Conservation (phyloP, 2,329 filamentous ascomycete genomes). For the Aspergillus ochraceus region DNA sequence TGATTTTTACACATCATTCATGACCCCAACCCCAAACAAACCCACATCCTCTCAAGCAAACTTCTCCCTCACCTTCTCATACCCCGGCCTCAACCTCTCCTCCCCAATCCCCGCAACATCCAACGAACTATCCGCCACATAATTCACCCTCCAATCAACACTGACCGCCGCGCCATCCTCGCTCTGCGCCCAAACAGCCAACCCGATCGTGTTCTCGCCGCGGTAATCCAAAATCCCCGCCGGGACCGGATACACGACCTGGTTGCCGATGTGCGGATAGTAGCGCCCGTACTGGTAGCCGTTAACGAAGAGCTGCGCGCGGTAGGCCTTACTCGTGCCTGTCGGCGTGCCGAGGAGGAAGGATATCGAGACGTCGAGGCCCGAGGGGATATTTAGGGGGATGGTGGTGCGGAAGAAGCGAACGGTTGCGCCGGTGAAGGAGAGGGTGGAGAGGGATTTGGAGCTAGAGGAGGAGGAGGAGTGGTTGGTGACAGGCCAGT, state of each 20-base stretch:
- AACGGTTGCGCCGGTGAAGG: constrained; percentile 53
- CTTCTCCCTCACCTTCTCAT: not conserved
- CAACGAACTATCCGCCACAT: constrained; percentile 55
- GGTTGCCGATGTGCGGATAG: constrained; percentile 61
- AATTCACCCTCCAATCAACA: constrained; percentile 55
- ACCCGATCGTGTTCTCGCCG: constrained; percentile 58
- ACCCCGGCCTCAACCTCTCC: not conserved
- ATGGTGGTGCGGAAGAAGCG: constrained; percentile 57
- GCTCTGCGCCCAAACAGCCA: constrained; percentile 62
- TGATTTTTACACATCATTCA: too few species aligned
- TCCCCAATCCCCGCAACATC: constrained; percentile 36
- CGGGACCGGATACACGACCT: constrained; percentile 61
- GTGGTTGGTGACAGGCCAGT: constrained; percentile 43
- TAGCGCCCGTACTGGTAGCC: constrained; percentile 65
- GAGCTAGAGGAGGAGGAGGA: constrained; percentile 3
- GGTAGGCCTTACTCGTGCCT: constrained; percentile 40
- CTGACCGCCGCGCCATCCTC: constrained; percentile 52
- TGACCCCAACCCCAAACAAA: too few species aligned
- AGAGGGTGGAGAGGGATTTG: constrained; percentile 23
- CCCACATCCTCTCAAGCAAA: not conserved
- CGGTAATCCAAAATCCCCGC: constrained; percentile 59
- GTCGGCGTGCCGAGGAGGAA: constrained; percentile 53
- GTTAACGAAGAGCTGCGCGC: constrained; percentile 63
- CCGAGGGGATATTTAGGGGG: constrained; percentile 51
- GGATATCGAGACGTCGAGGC: constrained; percentile 57